Base-by-base conservation (phyloP, 2,329 filamentous ascomycete species). In the Beauveria rudraprayagi region DNA sequence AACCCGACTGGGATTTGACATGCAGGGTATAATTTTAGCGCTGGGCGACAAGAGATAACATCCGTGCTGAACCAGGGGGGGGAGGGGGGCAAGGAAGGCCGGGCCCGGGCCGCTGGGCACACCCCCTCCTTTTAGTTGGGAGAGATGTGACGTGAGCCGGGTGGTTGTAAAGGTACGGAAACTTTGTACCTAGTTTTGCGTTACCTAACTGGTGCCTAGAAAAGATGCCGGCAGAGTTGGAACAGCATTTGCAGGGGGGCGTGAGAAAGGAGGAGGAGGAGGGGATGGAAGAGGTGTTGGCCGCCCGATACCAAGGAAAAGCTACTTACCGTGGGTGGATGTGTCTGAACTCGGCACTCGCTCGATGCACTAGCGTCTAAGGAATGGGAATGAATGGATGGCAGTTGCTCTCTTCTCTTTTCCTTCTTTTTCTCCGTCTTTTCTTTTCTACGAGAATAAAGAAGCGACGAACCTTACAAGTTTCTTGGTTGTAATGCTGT, bases 31-130 rank as follows among this genome's bases (percentile, higher is more conserved):
- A 50, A 50, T 28, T 50, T 50, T 30, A n/a, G 47, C 24, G 17
- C 43, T 46, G 43, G 22, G 52, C 43, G 52, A 44, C 52, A 55
- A 55, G 52, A 55, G 52, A 55, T 55, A 55, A 55, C 52, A 55
- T 55, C 22, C 52, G 52, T 43, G 22, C 37, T 14, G 30, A 10
- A 34, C 30, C 10, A 5, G 30, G 11, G 10, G 30, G 30, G 28
- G 28, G 9, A 3, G 28, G 30, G 30, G 30, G 11, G 30, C 30
- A 34, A 34, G 22, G 11, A 16, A 16, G 6, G 7, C 17, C 52
- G 22, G 52, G 52, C 19, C 52, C 52, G 52, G 52, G 52, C 52
- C 52, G 52, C 52, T 44, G 52, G 37, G 22, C 16, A 28, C 52
- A 43, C 51, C 14, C 51, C 34, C 19, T 28, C n/a, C 19, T 52